Evolutionary conservation across 345 rosid species (phyloP).

Genomic region (Syzygium jambos): DNA sequence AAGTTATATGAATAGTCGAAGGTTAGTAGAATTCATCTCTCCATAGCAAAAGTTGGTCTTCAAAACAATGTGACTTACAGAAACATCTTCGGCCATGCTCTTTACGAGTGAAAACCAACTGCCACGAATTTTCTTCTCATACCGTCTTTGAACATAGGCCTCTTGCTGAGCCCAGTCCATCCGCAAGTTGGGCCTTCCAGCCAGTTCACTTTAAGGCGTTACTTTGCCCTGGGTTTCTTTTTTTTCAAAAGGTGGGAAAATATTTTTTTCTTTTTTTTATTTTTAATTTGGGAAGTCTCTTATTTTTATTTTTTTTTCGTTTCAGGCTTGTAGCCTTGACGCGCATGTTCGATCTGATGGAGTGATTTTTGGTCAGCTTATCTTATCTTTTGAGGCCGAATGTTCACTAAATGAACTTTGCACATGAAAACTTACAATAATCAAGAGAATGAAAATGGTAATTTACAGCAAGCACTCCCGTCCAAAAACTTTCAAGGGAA

Average conservation of each 20-base stretch:
- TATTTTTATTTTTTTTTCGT: background rate
- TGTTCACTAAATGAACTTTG: background rate
- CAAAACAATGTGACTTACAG: background rate
- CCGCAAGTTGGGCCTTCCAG: background rate
- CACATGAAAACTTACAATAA: accelerated
- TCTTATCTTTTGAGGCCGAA: background rate
- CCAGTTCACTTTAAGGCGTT: accelerated
- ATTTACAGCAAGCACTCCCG: background rate
- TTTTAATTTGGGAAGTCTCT: background rate
- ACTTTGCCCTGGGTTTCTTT: background rate
- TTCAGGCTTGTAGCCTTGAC: accelerated
- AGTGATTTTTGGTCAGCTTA: background rate
- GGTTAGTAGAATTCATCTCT: background rate
- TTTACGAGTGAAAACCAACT: background rate
- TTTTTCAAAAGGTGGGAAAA: accelerated
- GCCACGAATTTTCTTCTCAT: background rate
- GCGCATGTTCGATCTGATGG: accelerated
- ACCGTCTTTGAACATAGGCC: background rate
- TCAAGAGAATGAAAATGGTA: accelerated
- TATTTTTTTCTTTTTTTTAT: background rate
- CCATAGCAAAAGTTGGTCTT: background rate
- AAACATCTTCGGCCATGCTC: background rate
- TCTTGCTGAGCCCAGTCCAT: background rate
- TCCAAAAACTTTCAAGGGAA: background rate
- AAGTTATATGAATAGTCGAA: background rate